Percentiles rank a stretch among this genome's conserved stretches.
Evolutionary conservation across 768 basidiomycete genomes (phyloP).

Genomic region (Phanerochaete carnosa): DNA sequence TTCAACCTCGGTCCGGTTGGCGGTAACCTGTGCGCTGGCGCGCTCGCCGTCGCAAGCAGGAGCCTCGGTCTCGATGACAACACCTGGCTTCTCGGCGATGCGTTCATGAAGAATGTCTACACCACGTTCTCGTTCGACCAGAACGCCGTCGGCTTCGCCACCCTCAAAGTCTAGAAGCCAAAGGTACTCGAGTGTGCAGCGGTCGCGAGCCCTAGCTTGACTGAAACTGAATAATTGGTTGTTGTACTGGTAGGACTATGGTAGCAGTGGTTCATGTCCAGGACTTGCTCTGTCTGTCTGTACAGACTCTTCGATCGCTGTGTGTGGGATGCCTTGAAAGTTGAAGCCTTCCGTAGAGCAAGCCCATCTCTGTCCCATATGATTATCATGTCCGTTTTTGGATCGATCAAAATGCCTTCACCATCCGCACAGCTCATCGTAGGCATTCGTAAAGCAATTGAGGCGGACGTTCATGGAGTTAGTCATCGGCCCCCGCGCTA

Average conservation of each 20-base stretch:
- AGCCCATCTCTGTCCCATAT: neutral
- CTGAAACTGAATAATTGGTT: neutral
- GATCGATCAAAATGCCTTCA: neutral
- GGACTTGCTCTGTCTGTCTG: too few species aligned
- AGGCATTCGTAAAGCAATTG: too few species aligned
- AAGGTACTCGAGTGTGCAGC: neutral
- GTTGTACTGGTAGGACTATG: neutral
- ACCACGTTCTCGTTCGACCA: conserved; percentile 28
- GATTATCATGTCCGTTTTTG: neutral
- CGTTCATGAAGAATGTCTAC: conserved; percentile 33
- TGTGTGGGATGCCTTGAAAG: too few species aligned
- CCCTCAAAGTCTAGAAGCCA: conserved; percentile 14
- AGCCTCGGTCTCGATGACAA: conserved; percentile 27
- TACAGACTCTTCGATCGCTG: too few species aligned
- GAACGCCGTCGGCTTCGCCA: conserved; percentile 28
- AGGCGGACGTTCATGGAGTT: too few species aligned
- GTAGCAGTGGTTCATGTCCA: neutral
- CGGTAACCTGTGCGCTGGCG: conserved; percentile 25
- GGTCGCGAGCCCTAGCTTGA: neutral
- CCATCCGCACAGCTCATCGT: too few species aligned
- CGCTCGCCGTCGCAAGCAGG: conserved; percentile 26
- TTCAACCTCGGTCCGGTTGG: conserved; percentile 24
- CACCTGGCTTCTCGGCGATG: conserved; percentile 31
- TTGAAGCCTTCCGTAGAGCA: too few species aligned
- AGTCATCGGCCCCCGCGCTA: too few species aligned